Evolutionary conservation across 192 early-diverging fungal genomes (phyloP).

Genomic region (Linnemannia elongata): DNA sequence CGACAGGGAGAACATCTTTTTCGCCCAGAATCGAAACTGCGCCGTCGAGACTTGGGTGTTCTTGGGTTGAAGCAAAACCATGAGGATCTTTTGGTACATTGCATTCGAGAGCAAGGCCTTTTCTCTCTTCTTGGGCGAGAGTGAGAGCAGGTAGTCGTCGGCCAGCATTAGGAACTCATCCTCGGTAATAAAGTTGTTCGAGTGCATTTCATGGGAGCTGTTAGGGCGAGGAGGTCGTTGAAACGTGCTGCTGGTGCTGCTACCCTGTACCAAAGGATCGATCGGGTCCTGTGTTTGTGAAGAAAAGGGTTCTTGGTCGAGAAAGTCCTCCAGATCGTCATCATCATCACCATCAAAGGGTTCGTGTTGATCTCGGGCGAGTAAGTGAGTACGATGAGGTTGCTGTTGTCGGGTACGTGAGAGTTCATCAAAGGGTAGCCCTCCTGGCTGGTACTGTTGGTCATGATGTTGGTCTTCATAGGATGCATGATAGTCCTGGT

Average conservation of each 20-base stretch:
- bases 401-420: background rate
- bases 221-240: conserved; percentile 17
- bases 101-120: conserved; percentile 59
- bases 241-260: background rate
- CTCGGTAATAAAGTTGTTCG: conserved; percentile 51
- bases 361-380: background rate
- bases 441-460: background rate
- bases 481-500: background rate
- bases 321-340: conserved; percentile 4
- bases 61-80: conserved; percentile 57
- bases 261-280: conserved; percentile 2
- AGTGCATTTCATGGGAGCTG: conserved; percentile 33
- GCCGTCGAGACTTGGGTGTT: conserved; percentile 62
- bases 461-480: background rate
- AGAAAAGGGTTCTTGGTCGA: background rate
- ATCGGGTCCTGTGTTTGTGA: background rate
- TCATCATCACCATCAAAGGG: conserved; percentile 8
- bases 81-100: conserved; percentile 58
- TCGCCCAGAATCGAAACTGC: conserved; percentile 65
- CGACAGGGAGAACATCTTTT: conserved; percentile 62
- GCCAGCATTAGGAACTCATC: conserved; percentile 57
- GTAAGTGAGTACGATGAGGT: background rate
- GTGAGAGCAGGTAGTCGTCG: conserved; percentile 53
- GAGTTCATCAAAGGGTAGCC: background rate
- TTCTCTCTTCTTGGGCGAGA: conserved; percentile 63